phyloP scores from a whole-genome alignment of 768 basidiomycete genomes.

The Chlorophyllum brunneum region DNA sequence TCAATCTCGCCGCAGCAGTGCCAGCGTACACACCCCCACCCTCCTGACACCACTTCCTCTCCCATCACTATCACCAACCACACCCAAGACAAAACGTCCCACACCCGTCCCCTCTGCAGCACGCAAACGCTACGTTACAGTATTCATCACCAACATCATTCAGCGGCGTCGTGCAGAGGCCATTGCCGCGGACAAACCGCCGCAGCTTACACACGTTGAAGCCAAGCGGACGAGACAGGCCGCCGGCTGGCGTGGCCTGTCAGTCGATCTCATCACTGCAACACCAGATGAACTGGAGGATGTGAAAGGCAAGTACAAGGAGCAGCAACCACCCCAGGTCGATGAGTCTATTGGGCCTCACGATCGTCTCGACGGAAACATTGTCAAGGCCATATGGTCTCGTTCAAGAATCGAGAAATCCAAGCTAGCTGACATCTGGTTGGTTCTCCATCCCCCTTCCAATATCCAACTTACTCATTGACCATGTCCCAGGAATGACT shows the following conservation, averaged over 20 bases:
- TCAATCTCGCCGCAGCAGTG: conserved; percentile 12
- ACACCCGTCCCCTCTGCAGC: conserved; percentile 67
- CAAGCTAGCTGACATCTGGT: conserved; percentile 68
- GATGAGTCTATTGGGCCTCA: conserved; percentile 33
- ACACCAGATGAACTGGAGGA: conserved; percentile 19
- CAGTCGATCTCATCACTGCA: conserved; percentile 36
- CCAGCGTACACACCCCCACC: conserved; percentile 22
- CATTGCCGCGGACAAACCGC: conserved; percentile 5
- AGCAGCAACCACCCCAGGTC: conserved; percentile 11
- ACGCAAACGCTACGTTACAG: conserved; percentile 59
- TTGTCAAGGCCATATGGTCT: conserved; percentile 61
- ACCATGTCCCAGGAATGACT: conserved; percentile 56
- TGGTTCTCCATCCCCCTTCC: conserved; percentile 17
- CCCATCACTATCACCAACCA: conserved; percentile 13
- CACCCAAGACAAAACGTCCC: conserved; percentile 40
- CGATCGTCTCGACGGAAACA: conserved; percentile 51
- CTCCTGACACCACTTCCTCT: conserved; percentile 14
- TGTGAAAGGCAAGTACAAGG: conserved; percentile 4
- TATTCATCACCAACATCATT: conserved; percentile 60
- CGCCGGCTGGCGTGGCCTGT: conserved; percentile 61
- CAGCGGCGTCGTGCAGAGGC: conserved; percentile 42
- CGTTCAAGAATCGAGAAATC: conserved; percentile 51
- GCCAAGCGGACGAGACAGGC: conserved; percentile 50
- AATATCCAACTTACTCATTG: neutral
- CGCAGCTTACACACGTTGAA: conserved; percentile 29